Evolutionary conservation across 1,139 yeast species (phyloP), one percentile per base, ranked within the genome.

Genomic region (Diutina pseudorugosa): DNA sequence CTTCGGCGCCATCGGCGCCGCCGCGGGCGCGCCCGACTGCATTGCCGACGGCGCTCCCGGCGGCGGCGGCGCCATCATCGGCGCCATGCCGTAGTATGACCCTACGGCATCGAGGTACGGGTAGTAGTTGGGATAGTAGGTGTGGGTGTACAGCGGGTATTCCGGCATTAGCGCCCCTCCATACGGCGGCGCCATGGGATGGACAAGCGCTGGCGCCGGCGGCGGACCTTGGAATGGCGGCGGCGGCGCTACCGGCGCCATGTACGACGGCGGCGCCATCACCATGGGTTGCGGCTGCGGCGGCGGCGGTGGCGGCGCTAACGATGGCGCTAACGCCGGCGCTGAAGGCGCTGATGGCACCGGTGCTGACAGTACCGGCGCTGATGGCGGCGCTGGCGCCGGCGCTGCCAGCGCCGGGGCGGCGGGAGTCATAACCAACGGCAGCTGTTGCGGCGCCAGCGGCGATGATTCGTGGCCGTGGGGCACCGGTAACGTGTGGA

Each of bases 381-480:
- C n/a, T n/a, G n/a, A n/a, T n/a, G n/a, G 11, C 20, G 47, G n/a
- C 12, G 47, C 47, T 42, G 47, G 41, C 14, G n/a, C n/a, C n/a
- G n/a, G n/a, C n/a, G n/a, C n/a, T n/a, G n/a, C n/a, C n/a, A n/a
- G n/a, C n/a, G n/a, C n/a, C n/a, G 41, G 7, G 27, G 7, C 11
- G 21, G 23, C 41, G 27, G 40, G n/a, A n/a, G n/a, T n/a, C n/a
- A n/a, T n/a, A n/a, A n/a, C n/a, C n/a, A 36, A 16, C 41, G 41
- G 41, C 41, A 36, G 41, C 47, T 20, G 47, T 11, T 21, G 27
- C 30, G 16, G 12, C 30, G 47, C 18, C 47, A 23, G 47, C 25
- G 25, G 25, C 25, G n/a, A n/a, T n/a, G n/a, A n/a, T n/a, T 44
- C 36, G 48, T 44, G 48, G 36, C 48, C 48, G 20, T 25, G 47